phyloP scores from a whole-genome alignment of 108 stramenopile genomes.

The Nitzschia palea region DNA sequence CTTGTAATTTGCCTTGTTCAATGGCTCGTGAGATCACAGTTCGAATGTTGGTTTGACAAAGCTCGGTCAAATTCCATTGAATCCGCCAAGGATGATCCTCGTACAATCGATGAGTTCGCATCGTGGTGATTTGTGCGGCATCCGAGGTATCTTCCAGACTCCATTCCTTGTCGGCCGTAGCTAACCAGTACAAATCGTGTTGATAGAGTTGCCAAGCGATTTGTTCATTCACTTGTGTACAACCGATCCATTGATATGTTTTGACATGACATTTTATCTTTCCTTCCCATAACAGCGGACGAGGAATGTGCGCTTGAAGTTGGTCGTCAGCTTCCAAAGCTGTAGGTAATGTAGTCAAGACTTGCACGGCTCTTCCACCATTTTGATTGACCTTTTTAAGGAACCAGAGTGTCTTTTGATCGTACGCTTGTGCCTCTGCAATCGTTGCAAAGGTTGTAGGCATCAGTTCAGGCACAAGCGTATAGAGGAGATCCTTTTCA shows the following conservation, averaged over 20 bases:
- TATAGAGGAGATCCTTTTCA: slow-evolving; percentile 48
- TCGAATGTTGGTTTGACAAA: slow-evolving; percentile 20
- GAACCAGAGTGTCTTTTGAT: slow-evolving; percentile 31
- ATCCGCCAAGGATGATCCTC: slow-evolving; percentile 26
- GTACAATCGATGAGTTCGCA: slow-evolving; percentile 30
- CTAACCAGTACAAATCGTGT: slow-evolving; percentile 36
- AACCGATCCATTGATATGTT: slow-evolving; percentile 32
- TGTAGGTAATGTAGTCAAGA: slow-evolving; percentile 15
- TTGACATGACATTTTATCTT: slow-evolving; percentile 50
- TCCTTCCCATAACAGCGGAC: slow-evolving; percentile 33
- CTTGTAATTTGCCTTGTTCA: slow-evolving; percentile 33
- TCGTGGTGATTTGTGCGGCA: slow-evolving; percentile 45
- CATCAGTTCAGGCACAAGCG: slow-evolving; percentile 36
- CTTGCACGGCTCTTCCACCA: slow-evolving; percentile 38
- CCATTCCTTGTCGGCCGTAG: slow-evolving; percentile 36
- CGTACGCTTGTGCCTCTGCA: slow-evolving; percentile 7
- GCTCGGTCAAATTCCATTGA: slow-evolving; percentile 11
- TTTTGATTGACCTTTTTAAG: slow-evolving; percentile 52
- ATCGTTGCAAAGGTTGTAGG: slow-evolving; percentile 39
- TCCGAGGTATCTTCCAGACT: slow-evolving; percentile 26
- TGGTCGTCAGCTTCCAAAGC: slow-evolving; percentile 21
- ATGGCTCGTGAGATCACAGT: slow-evolving; percentile 37
- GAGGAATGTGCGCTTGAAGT: slow-evolving; percentile 47
- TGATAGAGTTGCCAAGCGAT: slow-evolving; percentile 37
- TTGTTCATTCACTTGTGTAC: slow-evolving; percentile 11